Percentiles rank a stretch among this genome's conserved stretches.
Conservation (phyloP, 2,329 filamentous ascomycete genomes). For the Aaosphaeria arxii region DNA sequence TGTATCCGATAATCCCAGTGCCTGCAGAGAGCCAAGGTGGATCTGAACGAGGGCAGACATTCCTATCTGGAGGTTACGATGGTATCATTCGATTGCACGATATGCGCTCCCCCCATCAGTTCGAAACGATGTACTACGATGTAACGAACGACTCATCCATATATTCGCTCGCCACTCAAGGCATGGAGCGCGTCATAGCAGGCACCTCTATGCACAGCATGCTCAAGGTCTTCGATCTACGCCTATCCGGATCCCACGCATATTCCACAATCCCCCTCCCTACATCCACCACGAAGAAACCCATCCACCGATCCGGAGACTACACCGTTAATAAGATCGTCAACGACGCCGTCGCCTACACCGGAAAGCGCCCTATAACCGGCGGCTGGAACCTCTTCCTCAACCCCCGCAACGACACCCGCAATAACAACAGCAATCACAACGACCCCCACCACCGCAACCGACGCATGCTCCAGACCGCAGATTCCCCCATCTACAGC, state of each 20-base stretch:
- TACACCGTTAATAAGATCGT: slow-evolving; percentile 3
- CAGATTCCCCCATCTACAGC: slow-evolving; percentile 46
- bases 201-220: slow-evolving; percentile 57
- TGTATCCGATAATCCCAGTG: slow-evolving; percentile 47
- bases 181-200: slow-evolving; percentile 55
- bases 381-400: slow-evolving; percentile 49
- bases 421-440: neutral
- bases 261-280: slow-evolving; percentile 30
- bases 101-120: slow-evolving; percentile 50
- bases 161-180: slow-evolving; percentile 57
- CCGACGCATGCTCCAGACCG: slow-evolving; percentile 6
- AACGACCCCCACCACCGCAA: slow-evolving; percentile 14
- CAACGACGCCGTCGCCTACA: slow-evolving; percentile 12
- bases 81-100: slow-evolving; percentile 59
- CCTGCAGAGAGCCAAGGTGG: slow-evolving; percentile 26
- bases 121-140: slow-evolving; percentile 52
- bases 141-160: slow-evolving; percentile 57
- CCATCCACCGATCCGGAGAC: slow-evolving; percentile 4
- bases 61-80: slow-evolving; percentile 60
- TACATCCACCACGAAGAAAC: slow-evolving; percentile 12
- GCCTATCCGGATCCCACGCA: slow-evolving; percentile 44
- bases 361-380: slow-evolving; percentile 5
- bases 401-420: slow-evolving; percentile 29
- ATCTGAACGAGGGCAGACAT: slow-evolving; percentile 47
- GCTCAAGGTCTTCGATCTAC: slow-evolving; percentile 62